Evolutionary conservation across 2,329 filamentous ascomycete species (phyloP), one percentile per base, ranked within the genome.

Genomic region (Apiospora aurea): DNA sequence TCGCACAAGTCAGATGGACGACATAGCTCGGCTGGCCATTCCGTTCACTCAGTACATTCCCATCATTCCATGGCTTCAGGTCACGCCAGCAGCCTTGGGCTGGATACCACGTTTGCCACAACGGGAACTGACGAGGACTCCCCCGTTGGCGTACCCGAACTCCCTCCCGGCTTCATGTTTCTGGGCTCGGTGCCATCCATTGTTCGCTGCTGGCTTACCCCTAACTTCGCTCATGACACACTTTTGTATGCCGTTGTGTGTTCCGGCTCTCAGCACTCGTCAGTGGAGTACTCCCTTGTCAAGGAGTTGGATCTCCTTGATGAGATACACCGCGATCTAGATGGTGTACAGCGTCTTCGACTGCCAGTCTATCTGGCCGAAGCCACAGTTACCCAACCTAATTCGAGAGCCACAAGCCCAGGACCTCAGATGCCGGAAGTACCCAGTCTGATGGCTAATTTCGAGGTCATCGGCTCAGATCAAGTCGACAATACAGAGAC

Each of bases 1-100:
- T 99, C 96, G 14, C 95, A 98, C 86, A 97, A 97, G 80, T 98
- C 96, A 0, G 96, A 99, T 80, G 96, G 96, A 47, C 89, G 96
- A 74, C 94, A 97, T 79, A 98, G 96, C 81, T 98, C 95, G 11
- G 91, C 94, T n/a, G 94, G 94, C 5, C 93, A 96, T 76, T 96
- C 92, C 10, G 89, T 92, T 24, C 91, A 93, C 74, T 87, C 86
- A 7, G 84, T 89, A 61, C 88, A 90, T 75, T 89, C 90, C 0
- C 85, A 88, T 76, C 89, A 91, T 80, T 97, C 94, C 11, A 89
- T 91, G 71, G 90, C 91, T 18, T 94, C 93, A 61, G 93, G 93
- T 41, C 90, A 95, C 66, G 94, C 94, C 70, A 98, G 95, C 81
- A 98, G 95, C 82, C 86, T 98, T 73, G 95, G 94, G 2, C 86